Conservation (phyloP, 148 eudicot genomes). For the Vaccinium vitisidaea region DNA sequence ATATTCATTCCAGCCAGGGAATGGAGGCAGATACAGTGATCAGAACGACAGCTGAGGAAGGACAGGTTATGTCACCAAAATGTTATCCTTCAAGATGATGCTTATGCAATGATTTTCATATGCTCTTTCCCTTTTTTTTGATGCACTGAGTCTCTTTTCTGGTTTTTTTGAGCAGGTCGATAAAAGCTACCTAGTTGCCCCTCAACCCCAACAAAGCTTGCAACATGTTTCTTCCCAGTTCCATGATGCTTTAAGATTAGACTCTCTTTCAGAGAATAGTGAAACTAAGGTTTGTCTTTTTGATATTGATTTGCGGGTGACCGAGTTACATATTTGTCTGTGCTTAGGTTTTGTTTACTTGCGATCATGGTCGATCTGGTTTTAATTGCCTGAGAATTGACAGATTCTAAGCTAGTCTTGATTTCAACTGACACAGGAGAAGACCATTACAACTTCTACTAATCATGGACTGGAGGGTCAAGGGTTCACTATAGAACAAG, state of each 20-base stretch:
- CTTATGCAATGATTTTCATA: constrained; percentile 1
- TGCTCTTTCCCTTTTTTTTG: background rate
- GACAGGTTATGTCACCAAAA: constrained; percentile 41
- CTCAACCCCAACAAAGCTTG: constrained; percentile 59
- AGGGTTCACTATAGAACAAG: constrained; percentile 35
- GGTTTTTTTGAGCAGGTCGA: constrained; percentile 47
- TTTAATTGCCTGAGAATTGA: background rate
- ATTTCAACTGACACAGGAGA: constrained; percentile 38
- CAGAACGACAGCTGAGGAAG: constrained; percentile 39
- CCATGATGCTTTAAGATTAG: constrained; percentile 58
- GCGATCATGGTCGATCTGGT: background rate
- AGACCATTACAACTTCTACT: constrained; percentile 23
- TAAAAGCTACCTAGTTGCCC: constrained; percentile 36
- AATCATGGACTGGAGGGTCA: constrained; percentile 41
- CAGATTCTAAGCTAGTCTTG: constrained; percentile 13
- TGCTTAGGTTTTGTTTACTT: background rate
- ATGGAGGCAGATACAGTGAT: constrained; percentile 40
- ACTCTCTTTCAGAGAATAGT: constrained; percentile 36
- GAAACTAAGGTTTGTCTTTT: constrained; percentile 54
- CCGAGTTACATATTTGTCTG: background rate
- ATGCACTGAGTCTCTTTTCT: constrained; percentile 16
- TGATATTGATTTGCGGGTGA: background rate
- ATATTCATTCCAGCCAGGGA: constrained; percentile 37
- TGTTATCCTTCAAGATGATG: background rate
- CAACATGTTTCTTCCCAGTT: constrained; percentile 82